Percentiles rank a stretch among this genome's conserved stretches.
These are phyloP conservation scores for Lenzites betulinus DNA, from an alignment of 768 basidiomycete genomes.

Conservation along the genomic window DNA sequence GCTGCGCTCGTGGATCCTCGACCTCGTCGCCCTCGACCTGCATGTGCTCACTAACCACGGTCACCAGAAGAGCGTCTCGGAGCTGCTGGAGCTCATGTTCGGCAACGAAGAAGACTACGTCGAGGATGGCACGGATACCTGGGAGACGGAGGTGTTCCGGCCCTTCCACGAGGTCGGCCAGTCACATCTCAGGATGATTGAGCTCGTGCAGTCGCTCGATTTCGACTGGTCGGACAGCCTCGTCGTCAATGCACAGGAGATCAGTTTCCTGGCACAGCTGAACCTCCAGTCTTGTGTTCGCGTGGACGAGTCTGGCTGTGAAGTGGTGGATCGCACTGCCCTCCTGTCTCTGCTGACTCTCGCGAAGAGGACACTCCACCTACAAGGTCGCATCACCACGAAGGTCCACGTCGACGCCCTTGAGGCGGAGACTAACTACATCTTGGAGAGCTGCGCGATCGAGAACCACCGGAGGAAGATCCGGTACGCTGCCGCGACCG, in stretches of 20 bases:
- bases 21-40: constrained; percentile 84
- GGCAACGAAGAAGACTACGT: constrained; percentile 54
- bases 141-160: constrained; percentile 52
- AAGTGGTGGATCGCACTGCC: constrained; percentile 75
- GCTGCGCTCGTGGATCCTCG: constrained; percentile 81
- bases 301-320: constrained; percentile 71
- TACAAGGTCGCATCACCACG: constrained; percentile 67
- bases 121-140: constrained; percentile 42
- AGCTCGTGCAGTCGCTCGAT: constrained; percentile 82
- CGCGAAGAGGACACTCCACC: constrained; percentile 61
- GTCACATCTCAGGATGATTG: constrained; percentile 82
- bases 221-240: constrained; percentile 88
- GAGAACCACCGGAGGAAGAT: constrained; percentile 90
- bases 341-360: constrained; percentile 68
- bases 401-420: constrained; percentile 66
- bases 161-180: constrained; percentile 78
- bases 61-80: constrained; percentile 69
- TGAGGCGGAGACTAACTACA: constrained; percentile 66
- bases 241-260: constrained; percentile 52
- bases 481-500: constrained; percentile 62
- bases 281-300: constrained; percentile 73
- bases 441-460: constrained; percentile 80
- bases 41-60: constrained; percentile 82
- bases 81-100: constrained; percentile 81
- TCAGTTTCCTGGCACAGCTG: constrained; percentile 66